Evolutionary conservation across 768 basidiomycete species (phyloP).

Genomic region (Auricularia sp.): DNA sequence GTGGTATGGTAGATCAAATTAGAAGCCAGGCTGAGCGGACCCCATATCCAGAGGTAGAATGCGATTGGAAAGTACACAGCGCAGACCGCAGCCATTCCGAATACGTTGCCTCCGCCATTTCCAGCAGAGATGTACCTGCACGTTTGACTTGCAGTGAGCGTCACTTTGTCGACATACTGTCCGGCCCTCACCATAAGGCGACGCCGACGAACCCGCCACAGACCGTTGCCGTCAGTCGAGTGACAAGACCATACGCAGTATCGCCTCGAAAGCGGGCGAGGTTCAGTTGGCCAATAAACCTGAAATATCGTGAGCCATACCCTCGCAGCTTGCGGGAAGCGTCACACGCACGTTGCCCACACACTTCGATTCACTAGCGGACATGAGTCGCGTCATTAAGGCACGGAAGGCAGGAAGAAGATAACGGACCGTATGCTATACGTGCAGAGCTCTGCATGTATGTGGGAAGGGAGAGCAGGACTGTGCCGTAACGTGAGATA

Average conservation of each 20-base stretch:
- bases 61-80: constrained; percentile 34
- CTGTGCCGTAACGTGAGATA: constrained; percentile 19
- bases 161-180: neutral
- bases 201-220: constrained; percentile 53
- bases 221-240: constrained; percentile 56
- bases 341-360: constrained; percentile 55
- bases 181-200: constrained; percentile 49
- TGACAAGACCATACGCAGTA: constrained; percentile 54
- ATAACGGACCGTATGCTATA: constrained; percentile 49
- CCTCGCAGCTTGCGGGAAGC: neutral
- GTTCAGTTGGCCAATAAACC: constrained; percentile 69
- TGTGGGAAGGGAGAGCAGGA: constrained; percentile 50
- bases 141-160: neutral
- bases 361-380: constrained; percentile 48
- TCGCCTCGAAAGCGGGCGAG: constrained; percentile 66
- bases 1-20: constrained; percentile 51
- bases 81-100: constrained; percentile 58
- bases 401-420: neutral
- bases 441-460: constrained; percentile 43
- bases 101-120: constrained; percentile 47
- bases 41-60: constrained; percentile 18
- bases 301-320: constrained; percentile 15
- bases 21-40: constrained; percentile 2
- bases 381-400: constrained; percentile 4
- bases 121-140: constrained; percentile 65